Evolutionary conservation across 179 eudicot genomes (phyloP).

Genomic region (Beta macrorhiza): DNA sequence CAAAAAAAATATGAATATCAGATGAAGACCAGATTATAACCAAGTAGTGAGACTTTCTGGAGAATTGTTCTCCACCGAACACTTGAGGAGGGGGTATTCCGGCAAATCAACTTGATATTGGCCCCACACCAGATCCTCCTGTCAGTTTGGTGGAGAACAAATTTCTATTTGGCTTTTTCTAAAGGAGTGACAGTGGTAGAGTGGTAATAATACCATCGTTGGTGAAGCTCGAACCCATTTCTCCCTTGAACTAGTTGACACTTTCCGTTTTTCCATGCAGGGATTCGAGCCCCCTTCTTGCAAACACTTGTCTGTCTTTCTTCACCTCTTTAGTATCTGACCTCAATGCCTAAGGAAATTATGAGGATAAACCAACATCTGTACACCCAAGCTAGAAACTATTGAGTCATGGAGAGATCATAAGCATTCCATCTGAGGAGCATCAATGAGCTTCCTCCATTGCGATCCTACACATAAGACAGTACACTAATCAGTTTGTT

Average conservation of each 20-base stretch:
- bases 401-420: constrained; percentile 13
- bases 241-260: constrained; percentile 42
- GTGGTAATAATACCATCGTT: constrained; percentile 42
- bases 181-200: background rate
- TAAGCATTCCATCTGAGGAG: constrained; percentile 3
- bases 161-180: too few relatives aligned
- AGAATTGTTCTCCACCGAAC: background rate
- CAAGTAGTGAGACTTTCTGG: background rate
- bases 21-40: background rate
- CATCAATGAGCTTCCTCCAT: constrained; percentile 15
- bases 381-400: background rate
- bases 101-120: too few relatives aligned
- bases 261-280: constrained; percentile 39
- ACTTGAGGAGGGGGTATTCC: too few relatives aligned
- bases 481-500: background rate
- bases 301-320: constrained; percentile 29
- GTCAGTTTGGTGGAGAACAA: too few relatives aligned
- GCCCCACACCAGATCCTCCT: too few relatives aligned
- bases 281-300: constrained; percentile 18
- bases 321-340: constrained; percentile 2
- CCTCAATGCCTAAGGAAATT: constrained; percentile 8
- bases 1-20: constrained; percentile 4
- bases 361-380: background rate
- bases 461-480: constrained; percentile 18
- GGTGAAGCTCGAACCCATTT: constrained; percentile 57